Evolutionary conservation across 495 filamentous ascomycete genomes (phyloP).

Genomic region (Neurospora pannonica): DNA sequence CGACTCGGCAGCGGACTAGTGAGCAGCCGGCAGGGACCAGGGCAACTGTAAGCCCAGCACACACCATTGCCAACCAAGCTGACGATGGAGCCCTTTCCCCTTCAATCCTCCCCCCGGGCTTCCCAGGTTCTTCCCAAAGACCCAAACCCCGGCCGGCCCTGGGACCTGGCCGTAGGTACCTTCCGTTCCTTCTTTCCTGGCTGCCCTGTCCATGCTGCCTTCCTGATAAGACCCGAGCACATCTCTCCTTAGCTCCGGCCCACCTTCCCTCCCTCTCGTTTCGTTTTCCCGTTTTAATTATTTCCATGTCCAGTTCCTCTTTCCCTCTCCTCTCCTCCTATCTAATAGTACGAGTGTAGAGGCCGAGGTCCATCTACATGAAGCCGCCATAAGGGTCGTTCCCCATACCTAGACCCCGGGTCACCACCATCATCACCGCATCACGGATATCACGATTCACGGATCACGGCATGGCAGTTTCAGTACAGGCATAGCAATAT

Average conservation of each 20-base stretch:
- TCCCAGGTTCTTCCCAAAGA: neutral
- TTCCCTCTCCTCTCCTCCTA: constrained; percentile 2
- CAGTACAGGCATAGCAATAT: constrained; percentile 33
- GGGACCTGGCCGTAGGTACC: neutral
- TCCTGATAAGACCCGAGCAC: neutral
- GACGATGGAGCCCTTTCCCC: neutral
- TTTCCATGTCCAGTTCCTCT: neutral
- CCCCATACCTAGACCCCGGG: constrained; percentile 13
- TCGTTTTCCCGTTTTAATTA: neutral
- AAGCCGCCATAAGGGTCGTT: constrained; percentile 9
- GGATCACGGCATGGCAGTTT: constrained; percentile 30
- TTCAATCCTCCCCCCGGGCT: neutral
- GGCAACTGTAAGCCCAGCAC: neutral
- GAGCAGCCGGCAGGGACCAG: neutral
- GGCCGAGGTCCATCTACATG: constrained; percentile 12
- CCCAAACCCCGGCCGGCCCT: neutral
- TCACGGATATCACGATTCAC: neutral
- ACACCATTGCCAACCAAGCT: neutral
- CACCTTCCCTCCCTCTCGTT: neutral
- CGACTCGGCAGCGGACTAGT: neutral
- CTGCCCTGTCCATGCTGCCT: neutral
- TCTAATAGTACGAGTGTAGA: constrained; percentile 8
- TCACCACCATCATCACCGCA: neutral
- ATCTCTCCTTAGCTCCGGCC: neutral
- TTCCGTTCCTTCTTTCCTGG: neutral